Evolutionary conservation across 106 monocot species (phyloP).

Genomic region (Hemerocallis citrina): DNA sequence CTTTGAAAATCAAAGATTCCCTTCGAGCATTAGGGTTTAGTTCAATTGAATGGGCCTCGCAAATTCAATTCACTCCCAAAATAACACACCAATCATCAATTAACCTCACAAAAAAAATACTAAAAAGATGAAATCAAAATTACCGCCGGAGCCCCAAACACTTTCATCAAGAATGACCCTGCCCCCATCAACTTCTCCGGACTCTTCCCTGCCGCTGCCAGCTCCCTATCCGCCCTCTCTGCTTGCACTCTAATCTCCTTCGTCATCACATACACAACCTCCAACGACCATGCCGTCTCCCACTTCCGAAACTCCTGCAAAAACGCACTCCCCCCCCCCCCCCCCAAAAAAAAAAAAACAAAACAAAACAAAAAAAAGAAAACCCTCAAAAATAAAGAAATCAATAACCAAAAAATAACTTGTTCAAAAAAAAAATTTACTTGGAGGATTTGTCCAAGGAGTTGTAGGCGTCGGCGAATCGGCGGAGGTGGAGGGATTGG

Average conservation of each 20-base stretch:
- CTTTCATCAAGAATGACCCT: constrained; percentile 94
- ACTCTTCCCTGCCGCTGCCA: constrained; percentile 54
- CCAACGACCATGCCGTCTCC: constrained; percentile 86
- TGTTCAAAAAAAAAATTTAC: too few relatives aligned
- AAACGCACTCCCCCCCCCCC: constrained; percentile 47
- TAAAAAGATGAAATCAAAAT: constrained; percentile 2
- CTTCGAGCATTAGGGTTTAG: too few relatives aligned
- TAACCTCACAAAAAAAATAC: too few relatives aligned
- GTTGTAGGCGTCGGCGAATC: constrained; percentile 44
- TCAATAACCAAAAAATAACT: not conserved
- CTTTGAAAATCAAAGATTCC: too few relatives aligned
- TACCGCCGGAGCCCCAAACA: constrained; percentile 82
- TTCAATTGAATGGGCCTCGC: too few relatives aligned
- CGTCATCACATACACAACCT: constrained; percentile 50
- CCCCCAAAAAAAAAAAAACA: too few relatives aligned
- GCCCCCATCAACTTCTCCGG: constrained; percentile 89
- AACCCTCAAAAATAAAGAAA: too few relatives aligned
- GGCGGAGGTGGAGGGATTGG: constrained; percentile 26
- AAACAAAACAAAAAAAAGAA: too few relatives aligned
- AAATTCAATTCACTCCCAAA: too few relatives aligned
- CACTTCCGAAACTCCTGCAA: constrained; percentile 95
- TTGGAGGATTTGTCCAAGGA: constrained; percentile 50
- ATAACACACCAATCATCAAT: too few relatives aligned
- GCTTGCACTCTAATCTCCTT: constrained; percentile 78
- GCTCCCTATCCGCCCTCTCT: constrained; percentile 77